phyloP scores from a whole-genome alignment of 2,329 filamentous ascomycete species.

The Neopestalotiopsis rosae region DNA sequence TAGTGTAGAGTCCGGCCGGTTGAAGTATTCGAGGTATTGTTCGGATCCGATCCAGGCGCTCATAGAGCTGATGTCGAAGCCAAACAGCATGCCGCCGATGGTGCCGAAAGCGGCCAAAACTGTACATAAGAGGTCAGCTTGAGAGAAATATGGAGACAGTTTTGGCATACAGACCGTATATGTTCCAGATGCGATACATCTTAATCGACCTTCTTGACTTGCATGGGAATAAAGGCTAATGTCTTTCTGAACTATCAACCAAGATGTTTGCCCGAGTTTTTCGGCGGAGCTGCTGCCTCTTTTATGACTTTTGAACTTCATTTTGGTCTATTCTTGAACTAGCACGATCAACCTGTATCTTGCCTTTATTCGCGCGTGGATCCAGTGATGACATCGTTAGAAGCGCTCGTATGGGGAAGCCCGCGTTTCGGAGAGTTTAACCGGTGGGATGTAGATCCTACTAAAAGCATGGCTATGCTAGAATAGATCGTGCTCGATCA shows the following conservation, averaged over 20 bases:
- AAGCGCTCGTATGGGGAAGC: not conserved
- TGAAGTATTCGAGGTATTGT: constrained; percentile 55
- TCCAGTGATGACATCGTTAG: not conserved
- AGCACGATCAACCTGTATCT: not conserved
- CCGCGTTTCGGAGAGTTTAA: not conserved
- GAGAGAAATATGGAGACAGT: not conserved
- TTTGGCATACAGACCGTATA: not conserved
- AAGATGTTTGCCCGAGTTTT: not conserved
- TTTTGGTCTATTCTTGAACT: not conserved
- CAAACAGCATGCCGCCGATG: constrained; percentile 45
- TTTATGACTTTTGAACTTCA: not conserved
- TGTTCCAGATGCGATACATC: constrained; percentile 15
- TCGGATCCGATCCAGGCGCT: constrained; percentile 55
- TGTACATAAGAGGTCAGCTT: constrained; percentile 19
- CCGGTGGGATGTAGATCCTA: not conserved
- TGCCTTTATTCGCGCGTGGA: not conserved
- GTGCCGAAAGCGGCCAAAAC: constrained; percentile 45
- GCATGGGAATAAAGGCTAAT: not conserved
- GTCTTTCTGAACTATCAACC: not conserved
- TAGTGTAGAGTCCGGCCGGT: constrained; percentile 46
- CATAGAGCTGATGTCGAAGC: constrained; percentile 60
- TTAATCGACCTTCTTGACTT: not conserved
- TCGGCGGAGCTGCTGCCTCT: not conserved
- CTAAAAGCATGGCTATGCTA: not conserved
- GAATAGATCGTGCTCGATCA: not conserved